Conservation (phyloP, 345 rosid genomes). For the Aquilaria sinensis region DNA sequence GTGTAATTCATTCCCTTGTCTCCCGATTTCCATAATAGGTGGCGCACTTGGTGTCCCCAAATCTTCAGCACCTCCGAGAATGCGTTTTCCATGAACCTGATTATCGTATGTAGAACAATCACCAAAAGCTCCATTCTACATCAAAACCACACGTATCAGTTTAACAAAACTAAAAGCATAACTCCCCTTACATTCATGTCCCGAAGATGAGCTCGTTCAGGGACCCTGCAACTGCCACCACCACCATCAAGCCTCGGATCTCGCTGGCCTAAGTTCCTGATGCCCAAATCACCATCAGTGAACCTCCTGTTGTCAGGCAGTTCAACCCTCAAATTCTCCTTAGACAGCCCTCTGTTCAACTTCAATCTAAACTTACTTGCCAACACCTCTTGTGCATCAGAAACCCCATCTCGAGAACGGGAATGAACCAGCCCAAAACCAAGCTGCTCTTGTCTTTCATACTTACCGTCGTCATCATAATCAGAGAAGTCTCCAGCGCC, state of each 20-base stretch:
- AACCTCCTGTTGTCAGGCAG: slow-evolving; percentile 57
- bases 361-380: slow-evolving; percentile 21
- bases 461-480: slow-evolving; percentile 23
- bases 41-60: slow-evolving; percentile 95
- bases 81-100: slow-evolving; percentile 13
- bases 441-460: slow-evolving; percentile 1
- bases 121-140: too few relatives aligned
- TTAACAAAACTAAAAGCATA: neutral
- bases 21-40: slow-evolving; percentile 54
- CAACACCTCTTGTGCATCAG: slow-evolving; percentile 34
- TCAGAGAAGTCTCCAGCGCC: slow-evolving; percentile 31
- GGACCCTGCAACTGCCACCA: slow-evolving; percentile 30
- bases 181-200: slow-evolving; percentile 32
- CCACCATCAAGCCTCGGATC: slow-evolving; percentile 31
- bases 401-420: slow-evolving; percentile 18
- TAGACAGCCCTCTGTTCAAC: slow-evolving; percentile 52
- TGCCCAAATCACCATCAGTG: slow-evolving; percentile 42
- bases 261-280: slow-evolving; percentile 17
- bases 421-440: neutral
- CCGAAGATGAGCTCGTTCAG: slow-evolving; percentile 37
- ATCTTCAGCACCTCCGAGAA: slow-evolving; percentile 32
- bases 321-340: slow-evolving; percentile 62
- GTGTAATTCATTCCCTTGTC: slow-evolving; percentile 32
- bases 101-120: slow-evolving; percentile 25
- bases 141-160: too few relatives aligned